Conservation (phyloP, 2,329 filamentous ascomycete species). For the Calonectria henricotiae region DNA sequence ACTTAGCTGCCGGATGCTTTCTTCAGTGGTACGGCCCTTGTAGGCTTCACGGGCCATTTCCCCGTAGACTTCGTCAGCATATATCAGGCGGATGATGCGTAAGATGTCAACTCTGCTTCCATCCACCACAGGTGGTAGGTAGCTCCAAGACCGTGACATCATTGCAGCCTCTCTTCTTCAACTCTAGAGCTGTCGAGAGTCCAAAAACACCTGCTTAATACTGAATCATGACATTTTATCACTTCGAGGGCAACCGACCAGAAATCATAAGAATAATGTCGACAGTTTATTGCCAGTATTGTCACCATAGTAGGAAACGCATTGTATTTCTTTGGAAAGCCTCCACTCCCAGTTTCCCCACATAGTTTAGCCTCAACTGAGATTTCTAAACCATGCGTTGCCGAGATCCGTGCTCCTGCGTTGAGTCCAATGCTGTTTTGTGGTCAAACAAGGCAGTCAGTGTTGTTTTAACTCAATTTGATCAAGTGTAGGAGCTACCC, state of each 20-base stretch:
- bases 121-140: conserved; percentile 57
- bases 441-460: background rate
- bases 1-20: conserved; percentile 50
- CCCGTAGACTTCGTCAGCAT: conserved; percentile 76
- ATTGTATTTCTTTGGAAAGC: background rate
- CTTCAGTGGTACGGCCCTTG: conserved; percentile 49
- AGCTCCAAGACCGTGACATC: conserved; percentile 66
- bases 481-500: background rate
- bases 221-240: too few relatives aligned
- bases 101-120: conserved; percentile 63
- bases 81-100: conserved; percentile 69
- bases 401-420: background rate
- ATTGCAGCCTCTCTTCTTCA: conserved; percentile 62
- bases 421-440: background rate
- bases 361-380: background rate
- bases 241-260: too few relatives aligned
- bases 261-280: too few relatives aligned
- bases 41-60: conserved; percentile 66
- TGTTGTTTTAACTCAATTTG: background rate
- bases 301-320: too few relatives aligned
- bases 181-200: conserved; percentile 67
- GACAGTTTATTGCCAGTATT: too few relatives aligned
- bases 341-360: background rate
- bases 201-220: conserved; percentile 57
- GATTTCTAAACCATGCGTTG: background rate